Evolutionary conservation across 176 grass and related monocot genomes (phyloP).

Genomic region (Oropetium thomaeum): DNA sequence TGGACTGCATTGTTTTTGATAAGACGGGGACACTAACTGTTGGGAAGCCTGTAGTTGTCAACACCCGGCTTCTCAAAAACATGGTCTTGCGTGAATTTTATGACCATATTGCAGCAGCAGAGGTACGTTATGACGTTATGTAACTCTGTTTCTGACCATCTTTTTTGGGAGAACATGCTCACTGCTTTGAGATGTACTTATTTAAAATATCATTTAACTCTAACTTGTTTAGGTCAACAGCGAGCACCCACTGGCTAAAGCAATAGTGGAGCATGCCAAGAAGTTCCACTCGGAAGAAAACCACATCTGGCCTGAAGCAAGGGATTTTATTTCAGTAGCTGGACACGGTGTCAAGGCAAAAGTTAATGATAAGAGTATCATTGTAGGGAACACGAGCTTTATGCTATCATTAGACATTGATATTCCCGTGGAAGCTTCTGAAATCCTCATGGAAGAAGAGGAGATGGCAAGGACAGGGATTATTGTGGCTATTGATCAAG

Average conservation of each 20-base stretch:
- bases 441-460: conserved; percentile 75
- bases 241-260: conserved; percentile 86
- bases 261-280: conserved; percentile 74
- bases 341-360: conserved; percentile 76
- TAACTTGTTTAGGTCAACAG: conserved; percentile 71
- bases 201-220: neutral
- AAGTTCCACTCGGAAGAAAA: conserved; percentile 59
- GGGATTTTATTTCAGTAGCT: conserved; percentile 71
- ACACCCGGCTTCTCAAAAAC: conserved; percentile 71
- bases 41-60: conserved; percentile 79
- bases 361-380: conserved; percentile 41
- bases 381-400: conserved; percentile 84
- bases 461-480: conserved; percentile 63
- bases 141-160: neutral
- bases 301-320: conserved; percentile 61
- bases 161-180: neutral
- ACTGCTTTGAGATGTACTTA: neutral
- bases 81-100: conserved; percentile 81
- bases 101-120: conserved; percentile 63
- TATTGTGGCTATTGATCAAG: conserved; percentile 72
- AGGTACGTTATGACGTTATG: conserved; percentile 41
- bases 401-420: conserved; percentile 64
- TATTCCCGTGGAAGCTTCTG: conserved; percentile 62
- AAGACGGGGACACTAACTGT: conserved; percentile 90
- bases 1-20: conserved; percentile 84